Base-by-base conservation (phyloP, 352 stramenopile genomes). In the Hyaloperonospora brassicae region DNA sequence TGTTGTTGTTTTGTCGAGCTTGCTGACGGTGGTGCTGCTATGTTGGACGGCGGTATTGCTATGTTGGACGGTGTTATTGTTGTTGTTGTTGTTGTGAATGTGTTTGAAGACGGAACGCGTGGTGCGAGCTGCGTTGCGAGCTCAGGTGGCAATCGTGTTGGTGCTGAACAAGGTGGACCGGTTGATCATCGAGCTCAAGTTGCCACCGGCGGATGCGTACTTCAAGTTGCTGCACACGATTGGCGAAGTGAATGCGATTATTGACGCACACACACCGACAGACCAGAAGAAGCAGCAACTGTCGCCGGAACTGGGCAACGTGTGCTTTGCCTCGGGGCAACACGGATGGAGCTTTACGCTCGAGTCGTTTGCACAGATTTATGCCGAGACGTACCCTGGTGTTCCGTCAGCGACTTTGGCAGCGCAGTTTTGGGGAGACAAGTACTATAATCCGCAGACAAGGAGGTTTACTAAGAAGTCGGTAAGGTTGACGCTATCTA, bases 121-220 rank as follows among this genome's bases (percentile, higher is more conserved):
- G 17, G 78, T 99, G 36, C 86, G 93, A 59, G 91, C 97, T 39
- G 88, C 93, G 23, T 70, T 98, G 41, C 61, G 76, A 13, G 85
- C 97, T 34, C 86, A 93, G 25, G 62, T 99, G 21, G 68, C 86
- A 13, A 66, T 99, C 1, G 70, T 89, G 10, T 73, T 99, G 17
- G 80, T 93, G 30, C 62, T 99, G 38, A 98, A 98, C 70, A 99
- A 99, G 70, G 83, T 99, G 39, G 97, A 99, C 72, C 93, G 97
- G 0, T 70, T 99, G 13, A 97, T 99, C 61, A 86, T 98, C 23
- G 97, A 99, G 66, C 79, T 99, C 38, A 98, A 99, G 70, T 64
- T 99, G 9, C 95, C 96, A 5, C 96, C 97, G 0, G 73, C 80
- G 6, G 97, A 99, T 72, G 92, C 95, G 39, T 99, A 99, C 73